Base-by-base conservation (phyloP, 345 rosid species). In the Syzygium aromaticum region DNA sequence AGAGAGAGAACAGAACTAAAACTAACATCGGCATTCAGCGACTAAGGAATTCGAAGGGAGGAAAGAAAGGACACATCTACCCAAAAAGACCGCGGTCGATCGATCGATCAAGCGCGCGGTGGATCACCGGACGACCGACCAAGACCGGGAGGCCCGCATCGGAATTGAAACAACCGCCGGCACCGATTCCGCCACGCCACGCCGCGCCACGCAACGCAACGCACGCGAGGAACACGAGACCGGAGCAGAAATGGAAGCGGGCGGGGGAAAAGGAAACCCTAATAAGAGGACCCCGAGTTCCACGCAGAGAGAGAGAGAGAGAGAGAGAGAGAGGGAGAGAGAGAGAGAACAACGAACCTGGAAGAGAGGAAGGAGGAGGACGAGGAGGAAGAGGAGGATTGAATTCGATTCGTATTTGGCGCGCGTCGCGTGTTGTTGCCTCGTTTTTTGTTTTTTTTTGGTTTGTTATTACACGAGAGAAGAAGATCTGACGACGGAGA, bases 401-500 rank as follows among this genome's bases (percentile, higher is more conserved):
- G 80, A 73, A 17, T 73, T 73, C 80, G 80, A 73, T 73, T 73
- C 80, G 80, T 73, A 73, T 73, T 73, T 73, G 80, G 80, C 80
- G 80, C 80, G 80, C 80, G 80, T 33, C 80, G 80, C 25, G 25
- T 43, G 46, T 6, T 43, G 46, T 6, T 6, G 23, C 38, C 17
- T 19, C 17, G 33, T 64, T 15, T 25, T 25, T 57, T 23, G 23
- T 56, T 56, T 56, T 56, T 23, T 9, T 4, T 21, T 14, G 53
- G 54, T 43, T 6, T 4, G 23, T 9, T 73, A 28, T 28, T 63
- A 63, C 5, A 17, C 28, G 73, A 49, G 86, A 28, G 87, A 40
- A 38, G 27, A 85, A 88, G 90, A 92, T 92, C 93, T 84, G 93
- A 92, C 93, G 94, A 92, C 78, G 93, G 91, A 91, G 93, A 88